These are phyloP conservation scores for Entamoeba dispar DNA, from an alignment of 208 protist genomes.

Conservation along the genomic window DNA sequence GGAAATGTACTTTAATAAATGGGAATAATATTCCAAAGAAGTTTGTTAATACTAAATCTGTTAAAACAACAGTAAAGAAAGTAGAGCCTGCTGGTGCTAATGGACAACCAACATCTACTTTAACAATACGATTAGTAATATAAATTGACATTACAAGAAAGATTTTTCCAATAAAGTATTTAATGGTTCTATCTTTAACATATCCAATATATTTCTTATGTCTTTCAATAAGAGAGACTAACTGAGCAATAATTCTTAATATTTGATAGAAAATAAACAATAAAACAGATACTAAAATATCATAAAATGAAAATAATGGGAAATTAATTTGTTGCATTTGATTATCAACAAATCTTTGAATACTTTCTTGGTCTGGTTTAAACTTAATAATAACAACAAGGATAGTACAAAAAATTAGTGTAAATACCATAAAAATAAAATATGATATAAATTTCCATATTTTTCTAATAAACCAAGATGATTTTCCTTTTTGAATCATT, in stretches of 20 bases:
- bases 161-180: background rate
- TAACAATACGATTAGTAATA: background rate
- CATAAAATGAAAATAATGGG: background rate
- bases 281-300: background rate
- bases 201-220: background rate
- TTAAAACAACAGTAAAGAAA: background rate
- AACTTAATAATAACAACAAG: background rate
- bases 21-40: background rate
- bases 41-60: background rate
- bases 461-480: background rate
- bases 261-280: background rate
- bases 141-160: background rate
- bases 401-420: background rate
- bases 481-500: background rate
- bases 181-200: background rate
- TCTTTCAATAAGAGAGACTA: background rate
- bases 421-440: background rate
- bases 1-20: background rate
- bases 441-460: background rate
- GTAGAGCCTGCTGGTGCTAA: background rate
- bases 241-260: background rate
- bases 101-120: background rate
- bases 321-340: background rate
- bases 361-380: background rate
- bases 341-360: background rate